Percentiles rank a stretch among this genome's conserved stretches.
phyloP scores from a whole-genome alignment of 2,329 filamentous ascomycete genomes.

The Ceratocystis eucalypticola region DNA sequence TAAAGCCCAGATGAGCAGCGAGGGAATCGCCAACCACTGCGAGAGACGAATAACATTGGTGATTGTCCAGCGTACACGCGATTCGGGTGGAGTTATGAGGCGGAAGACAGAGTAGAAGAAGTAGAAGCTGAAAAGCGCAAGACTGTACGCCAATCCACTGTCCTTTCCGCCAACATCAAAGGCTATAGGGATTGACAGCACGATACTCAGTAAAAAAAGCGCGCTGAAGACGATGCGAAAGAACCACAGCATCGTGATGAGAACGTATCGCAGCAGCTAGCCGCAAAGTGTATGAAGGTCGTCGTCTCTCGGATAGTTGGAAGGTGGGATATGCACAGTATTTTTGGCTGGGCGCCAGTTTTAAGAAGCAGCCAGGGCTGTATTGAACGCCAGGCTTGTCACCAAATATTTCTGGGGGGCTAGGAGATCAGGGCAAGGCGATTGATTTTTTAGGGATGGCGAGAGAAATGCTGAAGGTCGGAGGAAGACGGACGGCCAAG shows the following conservation, averaged over 20 bases:
- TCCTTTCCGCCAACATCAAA: constrained; percentile 96
- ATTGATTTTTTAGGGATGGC: neutral
- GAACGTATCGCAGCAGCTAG: neutral
- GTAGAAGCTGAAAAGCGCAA: constrained; percentile 81
- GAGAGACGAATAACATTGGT: constrained; percentile 56
- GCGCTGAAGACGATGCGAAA: constrained; percentile 66
- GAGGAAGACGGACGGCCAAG: neutral
- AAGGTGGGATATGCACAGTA: neutral
- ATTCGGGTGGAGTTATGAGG: constrained; percentile 65
- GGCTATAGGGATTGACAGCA: constrained; percentile 89
- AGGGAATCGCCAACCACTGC: constrained; percentile 78
- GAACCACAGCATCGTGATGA: constrained; percentile 60
- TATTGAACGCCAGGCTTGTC: neutral
- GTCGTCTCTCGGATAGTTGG: neutral
- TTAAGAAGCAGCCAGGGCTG: neutral
- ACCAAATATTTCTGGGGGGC: neutral
- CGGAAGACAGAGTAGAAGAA: constrained; percentile 72
- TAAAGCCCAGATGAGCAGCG: constrained; percentile 84
- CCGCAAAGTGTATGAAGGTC: neutral
- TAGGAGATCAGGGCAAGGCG: neutral
- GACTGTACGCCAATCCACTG: constrained; percentile 85
- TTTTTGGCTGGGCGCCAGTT: neutral
- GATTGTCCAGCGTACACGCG: constrained; percentile 59
- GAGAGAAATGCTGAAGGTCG: neutral
- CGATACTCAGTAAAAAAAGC: constrained; percentile 78